Base-by-base conservation (phyloP, 2,329 filamentous ascomycete species). In the Fusarium newnesense region DNA sequence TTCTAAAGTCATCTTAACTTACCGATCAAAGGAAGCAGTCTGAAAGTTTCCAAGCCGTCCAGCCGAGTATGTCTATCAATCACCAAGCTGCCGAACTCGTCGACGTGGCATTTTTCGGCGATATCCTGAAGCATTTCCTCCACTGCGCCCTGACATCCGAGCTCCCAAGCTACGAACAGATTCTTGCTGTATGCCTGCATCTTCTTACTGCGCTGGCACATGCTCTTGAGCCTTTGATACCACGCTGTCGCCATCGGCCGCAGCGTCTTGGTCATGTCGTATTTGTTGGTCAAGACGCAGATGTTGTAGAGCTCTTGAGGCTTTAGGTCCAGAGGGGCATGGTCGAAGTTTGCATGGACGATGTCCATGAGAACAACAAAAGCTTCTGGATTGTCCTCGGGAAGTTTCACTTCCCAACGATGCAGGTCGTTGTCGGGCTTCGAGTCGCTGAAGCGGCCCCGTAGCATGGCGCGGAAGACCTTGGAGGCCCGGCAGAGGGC, bases 101-200 rank as follows among this genome's bases (percentile, higher is more conserved):
- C 32, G 7, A 49, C 12, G 9, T 44, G 37, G 21, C 30, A 66
- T 11, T n/a, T 21, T 52, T 18, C 34, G 15, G 63, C 24, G 11
- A 66, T 49, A 5, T 24, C 21, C 18, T 18, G n/a, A 12, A 52
- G 24, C 21, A 65, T 66, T 9, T 62, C 32, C 19, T 54, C 15
- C 4, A 54, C 63, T 18, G 32, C 39, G 28, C 21, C 10, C 7
- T 30, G 26, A 32, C 34, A 47, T 15, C 63, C 63, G 12, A 66
- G 36, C 30, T 56, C 63, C 58, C 63, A 66, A 21, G 59, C 49
- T 16, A 56, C 34, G 21, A 66, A 66, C 18, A 66, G 28, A 11
- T n/a, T 54, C 34, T 56, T 49, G 4, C 26, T 40, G 15, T 40
- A 39, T 18, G 15, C 19, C 13, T 64, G 21, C 16, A 36, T 28